Evolutionary conservation across 108 stramenopile species (phyloP).

Genomic region (Schizochytrium sp.): DNA sequence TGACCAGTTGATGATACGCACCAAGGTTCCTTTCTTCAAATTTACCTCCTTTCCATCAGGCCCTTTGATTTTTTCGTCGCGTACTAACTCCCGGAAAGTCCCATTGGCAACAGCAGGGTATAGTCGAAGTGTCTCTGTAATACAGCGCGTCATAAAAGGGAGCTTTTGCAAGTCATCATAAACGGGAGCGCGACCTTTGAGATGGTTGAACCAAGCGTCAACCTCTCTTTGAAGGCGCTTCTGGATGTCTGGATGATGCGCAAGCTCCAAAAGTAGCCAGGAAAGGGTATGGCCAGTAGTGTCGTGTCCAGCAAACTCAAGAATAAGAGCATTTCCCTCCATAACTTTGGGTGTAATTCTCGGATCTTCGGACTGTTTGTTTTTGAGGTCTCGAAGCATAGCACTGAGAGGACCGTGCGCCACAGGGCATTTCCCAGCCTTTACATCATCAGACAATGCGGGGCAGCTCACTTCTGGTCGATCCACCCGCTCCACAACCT

Average conservation of each 20-base stretch:
- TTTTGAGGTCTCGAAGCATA: not conserved
- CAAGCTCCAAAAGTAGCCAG: constrained; percentile 49
- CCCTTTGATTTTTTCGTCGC: constrained; percentile 31
- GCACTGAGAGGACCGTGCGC: not conserved
- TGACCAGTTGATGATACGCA: constrained; percentile 29
- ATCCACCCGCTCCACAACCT: not conserved
- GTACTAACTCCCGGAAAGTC: constrained; percentile 31
- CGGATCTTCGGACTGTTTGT: not conserved
- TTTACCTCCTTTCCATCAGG: constrained; percentile 2
- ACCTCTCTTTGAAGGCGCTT: not conserved
- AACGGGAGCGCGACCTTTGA: not conserved
- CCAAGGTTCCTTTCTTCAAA: not conserved
- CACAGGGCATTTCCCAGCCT: not conserved
- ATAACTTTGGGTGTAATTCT: too few species aligned
- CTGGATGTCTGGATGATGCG: constrained; percentile 43
- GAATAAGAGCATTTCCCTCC: constrained; percentile 24
- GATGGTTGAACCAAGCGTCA: not conserved
- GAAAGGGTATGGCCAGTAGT: constrained; percentile 49
- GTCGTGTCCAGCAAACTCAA: constrained; percentile 58
- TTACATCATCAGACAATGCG: not conserved
- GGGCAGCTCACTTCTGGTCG: not conserved
- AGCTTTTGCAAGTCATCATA: constrained; percentile 51
- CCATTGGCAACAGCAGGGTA: constrained; percentile 34
- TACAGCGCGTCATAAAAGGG: constrained; percentile 36
- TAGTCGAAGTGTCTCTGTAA: constrained; percentile 41